phyloP scores from a whole-genome alignment of 805 yeast genomes.

The Cyberlindnera bimundalis region DNA sequence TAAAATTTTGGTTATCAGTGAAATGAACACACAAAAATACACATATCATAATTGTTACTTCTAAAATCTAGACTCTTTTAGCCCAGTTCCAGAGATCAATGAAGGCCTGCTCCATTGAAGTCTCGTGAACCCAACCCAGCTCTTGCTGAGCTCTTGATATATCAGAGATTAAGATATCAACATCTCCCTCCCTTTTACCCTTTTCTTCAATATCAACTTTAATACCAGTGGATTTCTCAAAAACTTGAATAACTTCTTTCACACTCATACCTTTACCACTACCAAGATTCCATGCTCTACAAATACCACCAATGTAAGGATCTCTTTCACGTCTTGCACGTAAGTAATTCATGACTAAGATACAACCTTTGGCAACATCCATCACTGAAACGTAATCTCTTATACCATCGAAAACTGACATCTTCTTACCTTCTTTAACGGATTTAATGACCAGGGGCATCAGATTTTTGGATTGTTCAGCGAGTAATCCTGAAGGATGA shows the following conservation, averaged over 20 bases:
- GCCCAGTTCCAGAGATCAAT: conserved; percentile 79
- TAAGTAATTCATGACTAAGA: conserved; percentile 64
- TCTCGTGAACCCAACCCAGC: conserved; percentile 59
- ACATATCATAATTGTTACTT: too few species aligned
- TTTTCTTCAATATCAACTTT: conserved; percentile 62
- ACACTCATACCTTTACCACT: conserved; percentile 81
- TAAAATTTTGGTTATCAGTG: conserved; percentile 1
- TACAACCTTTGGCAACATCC: conserved; percentile 75
- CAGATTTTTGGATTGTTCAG: conserved; percentile 80
- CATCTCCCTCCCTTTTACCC: conserved; percentile 74
- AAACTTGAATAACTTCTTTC: conserved; percentile 63
- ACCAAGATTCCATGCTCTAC: conserved; percentile 81
- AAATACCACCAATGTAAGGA: conserved; percentile 40
- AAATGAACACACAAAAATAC: background rate
- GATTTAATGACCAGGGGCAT: conserved; percentile 51
- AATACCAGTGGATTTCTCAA: conserved; percentile 60
- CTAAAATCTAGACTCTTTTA: too few species aligned
- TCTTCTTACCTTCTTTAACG: conserved; percentile 47
- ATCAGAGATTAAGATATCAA: conserved; percentile 67
- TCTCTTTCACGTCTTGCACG: conserved; percentile 21
- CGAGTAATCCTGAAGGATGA: conserved; percentile 75
- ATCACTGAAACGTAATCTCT: conserved; percentile 80
- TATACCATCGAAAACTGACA: conserved; percentile 71
- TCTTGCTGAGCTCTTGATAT: conserved; percentile 64
- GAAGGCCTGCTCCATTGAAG: conserved; percentile 61